phyloP scores from a whole-genome alignment of 352 stramenopile genomes.

The Phytophthora parvispora region DNA sequence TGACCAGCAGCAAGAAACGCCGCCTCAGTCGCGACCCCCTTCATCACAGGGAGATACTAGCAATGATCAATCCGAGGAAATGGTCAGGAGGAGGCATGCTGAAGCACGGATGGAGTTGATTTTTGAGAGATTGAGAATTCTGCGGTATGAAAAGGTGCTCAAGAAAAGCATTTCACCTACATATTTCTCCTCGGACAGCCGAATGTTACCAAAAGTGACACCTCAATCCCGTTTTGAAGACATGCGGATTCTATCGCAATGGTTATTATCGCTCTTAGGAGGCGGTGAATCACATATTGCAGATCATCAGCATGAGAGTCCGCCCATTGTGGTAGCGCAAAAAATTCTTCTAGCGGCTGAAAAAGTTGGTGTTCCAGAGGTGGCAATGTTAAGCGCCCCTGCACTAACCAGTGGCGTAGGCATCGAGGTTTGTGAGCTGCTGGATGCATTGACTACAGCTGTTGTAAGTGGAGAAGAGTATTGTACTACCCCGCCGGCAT shows the following conservation, averaged over 20 bases:
- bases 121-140: conserved; percentile 74
- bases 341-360: conserved; percentile 67
- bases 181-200: conserved; percentile 56
- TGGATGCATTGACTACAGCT: conserved; percentile 55
- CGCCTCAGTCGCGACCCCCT: conserved; percentile 37
- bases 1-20: conserved; percentile 33
- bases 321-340: conserved; percentile 47
- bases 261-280: conserved; percentile 51
- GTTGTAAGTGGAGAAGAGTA: conserved; percentile 34
- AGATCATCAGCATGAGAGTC: conserved; percentile 8
- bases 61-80: conserved; percentile 26
- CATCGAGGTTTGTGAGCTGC: conserved; percentile 61
- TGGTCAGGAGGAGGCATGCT: conserved; percentile 37
- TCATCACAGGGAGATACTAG: conserved; percentile 40
- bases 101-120: conserved; percentile 71
- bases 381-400: conserved; percentile 48
- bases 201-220: conserved; percentile 20
- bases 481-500: conserved; percentile 28
- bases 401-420: conserved; percentile 51
- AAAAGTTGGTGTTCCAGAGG: conserved; percentile 41
- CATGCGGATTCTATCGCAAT: conserved; percentile 50
- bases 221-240: conserved; percentile 57
- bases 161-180: conserved; percentile 50
- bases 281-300: conserved; percentile 20
- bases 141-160: conserved; percentile 54